Percentiles rank a stretch among this genome's conserved stretches.
Conservation (phyloP, 106 monocot genomes). For the Dioscorea alata region DNA sequence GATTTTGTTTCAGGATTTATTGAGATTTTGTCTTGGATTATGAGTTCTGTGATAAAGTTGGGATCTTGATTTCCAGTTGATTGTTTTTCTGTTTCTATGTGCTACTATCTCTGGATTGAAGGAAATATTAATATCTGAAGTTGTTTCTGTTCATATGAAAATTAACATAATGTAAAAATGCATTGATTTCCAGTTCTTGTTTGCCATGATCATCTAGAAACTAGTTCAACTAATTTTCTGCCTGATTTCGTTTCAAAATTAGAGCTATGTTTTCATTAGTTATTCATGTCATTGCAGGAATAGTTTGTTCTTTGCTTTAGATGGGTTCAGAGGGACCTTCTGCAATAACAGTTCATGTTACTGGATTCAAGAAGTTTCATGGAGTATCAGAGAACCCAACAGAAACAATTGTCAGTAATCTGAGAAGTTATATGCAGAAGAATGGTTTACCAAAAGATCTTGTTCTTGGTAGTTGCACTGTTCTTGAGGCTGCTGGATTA, state of each 20-base stretch:
- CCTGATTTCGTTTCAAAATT: too few species aligned
- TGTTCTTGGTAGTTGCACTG: constrained; percentile 62
- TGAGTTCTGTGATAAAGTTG: too few species aligned
- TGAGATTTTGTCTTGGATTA: background rate
- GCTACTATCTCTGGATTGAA: too few species aligned
- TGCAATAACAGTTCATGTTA: constrained; percentile 67
- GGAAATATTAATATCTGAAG: too few species aligned
- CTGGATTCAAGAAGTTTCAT: constrained; percentile 95
- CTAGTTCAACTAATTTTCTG: too few species aligned
- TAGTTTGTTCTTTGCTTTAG: constrained; percentile 1
- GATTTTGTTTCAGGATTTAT: background rate
- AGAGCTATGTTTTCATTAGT: background rate
- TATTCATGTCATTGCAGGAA: constrained; percentile 7
- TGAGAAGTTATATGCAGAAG: constrained; percentile 63
- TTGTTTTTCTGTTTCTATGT: too few species aligned
- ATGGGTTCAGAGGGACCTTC: constrained; percentile 99
- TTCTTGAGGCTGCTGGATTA: constrained; percentile 90
- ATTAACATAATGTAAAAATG: too few species aligned
- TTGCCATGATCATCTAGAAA: too few species aligned
- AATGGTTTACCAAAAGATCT: constrained; percentile 70
- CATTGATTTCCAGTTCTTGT: too few species aligned
- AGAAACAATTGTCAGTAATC: constrained; percentile 74
- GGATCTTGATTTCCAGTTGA: too few species aligned
- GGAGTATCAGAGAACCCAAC: constrained; percentile 94
- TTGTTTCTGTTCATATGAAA: too few species aligned